Conservation (phyloP, 495 filamentous ascomycete genomes). For the Monascus purpureus region DNA sequence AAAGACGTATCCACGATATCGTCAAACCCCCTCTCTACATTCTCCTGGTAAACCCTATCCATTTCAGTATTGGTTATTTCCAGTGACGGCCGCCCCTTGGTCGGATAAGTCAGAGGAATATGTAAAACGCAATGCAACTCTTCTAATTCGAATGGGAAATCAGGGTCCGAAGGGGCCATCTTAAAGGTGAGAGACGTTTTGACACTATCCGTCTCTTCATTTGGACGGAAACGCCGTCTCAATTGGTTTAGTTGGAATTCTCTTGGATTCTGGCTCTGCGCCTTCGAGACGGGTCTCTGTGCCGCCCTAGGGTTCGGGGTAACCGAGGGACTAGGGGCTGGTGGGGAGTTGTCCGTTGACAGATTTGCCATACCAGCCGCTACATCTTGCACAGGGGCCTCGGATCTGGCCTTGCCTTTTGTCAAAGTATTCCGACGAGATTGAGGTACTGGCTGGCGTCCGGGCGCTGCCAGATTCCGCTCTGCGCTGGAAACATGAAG, state of each 20-base stretch:
- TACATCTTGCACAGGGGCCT: background rate
- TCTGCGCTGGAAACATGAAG: conserved; percentile 13
- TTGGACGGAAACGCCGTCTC: conserved; percentile 52
- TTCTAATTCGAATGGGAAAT: conserved; percentile 70
- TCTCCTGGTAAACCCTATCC: conserved; percentile 63
- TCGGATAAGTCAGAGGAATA: conserved; percentile 52
- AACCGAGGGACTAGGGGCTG: conserved; percentile 4
- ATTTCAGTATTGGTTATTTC: conserved; percentile 64
- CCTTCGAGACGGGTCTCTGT: conserved; percentile 48
- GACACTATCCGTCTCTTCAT: conserved; percentile 36
- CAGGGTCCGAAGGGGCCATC: conserved; percentile 69
- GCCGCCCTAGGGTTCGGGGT: conserved; percentile 19
- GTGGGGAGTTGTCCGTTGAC: conserved; percentile 2
- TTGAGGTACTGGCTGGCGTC: background rate
- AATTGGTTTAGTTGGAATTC: conserved; percentile 69
- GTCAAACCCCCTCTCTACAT: conserved; percentile 69
- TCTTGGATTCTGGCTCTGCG: conserved; percentile 53
- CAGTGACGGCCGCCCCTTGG: conserved; percentile 36
- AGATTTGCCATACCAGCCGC: conserved; percentile 4
- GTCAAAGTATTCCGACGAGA: conserved; percentile 1
- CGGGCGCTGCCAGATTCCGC: conserved; percentile 1
- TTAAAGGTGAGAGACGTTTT: conserved; percentile 47
- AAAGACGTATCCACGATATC: conserved; percentile 39
- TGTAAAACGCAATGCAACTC: conserved; percentile 57
- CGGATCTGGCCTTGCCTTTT: background rate